phyloP scores from a whole-genome alignment of 2,329 filamentous ascomycete genomes.

The Ceratocystis eucalypticola region DNA sequence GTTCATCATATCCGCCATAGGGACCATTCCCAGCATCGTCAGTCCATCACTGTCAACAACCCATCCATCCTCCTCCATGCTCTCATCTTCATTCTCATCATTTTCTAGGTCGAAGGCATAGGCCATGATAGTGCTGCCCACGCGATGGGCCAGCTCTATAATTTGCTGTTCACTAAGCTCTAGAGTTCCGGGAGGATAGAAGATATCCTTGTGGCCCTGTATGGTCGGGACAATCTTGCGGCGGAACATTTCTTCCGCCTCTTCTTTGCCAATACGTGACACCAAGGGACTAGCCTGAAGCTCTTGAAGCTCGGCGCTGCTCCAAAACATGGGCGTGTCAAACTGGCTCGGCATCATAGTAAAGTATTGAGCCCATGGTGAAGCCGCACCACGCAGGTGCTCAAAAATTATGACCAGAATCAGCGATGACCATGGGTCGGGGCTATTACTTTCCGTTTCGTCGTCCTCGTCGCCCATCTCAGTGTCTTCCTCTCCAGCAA shows the following conservation, averaged over 20 bases:
- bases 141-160: constrained; percentile 51
- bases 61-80: constrained; percentile 49
- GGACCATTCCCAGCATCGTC: constrained; percentile 69
- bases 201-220: constrained; percentile 33
- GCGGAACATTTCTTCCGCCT: constrained; percentile 57
- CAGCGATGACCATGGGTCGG: constrained; percentile 42
- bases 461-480: constrained; percentile 26
- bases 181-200: constrained; percentile 30
- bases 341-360: constrained; percentile 58
- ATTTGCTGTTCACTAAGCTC: constrained; percentile 33
- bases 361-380: constrained; percentile 67
- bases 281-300: constrained; percentile 68
- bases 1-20: constrained; percentile 80
- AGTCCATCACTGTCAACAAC: constrained; percentile 48
- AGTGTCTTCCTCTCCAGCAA: constrained; percentile 29
- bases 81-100: constrained; percentile 39
- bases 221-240: constrained; percentile 39
- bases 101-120: constrained; percentile 74
- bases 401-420: constrained; percentile 78
- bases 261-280: constrained; percentile 59
- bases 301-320: constrained; percentile 50
- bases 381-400: constrained; percentile 42
- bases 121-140: constrained; percentile 83
- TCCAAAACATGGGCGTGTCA: constrained; percentile 87
- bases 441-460: constrained; percentile 26